A percentile compares a stretch with the other conserved stretches of the same genome.
These are phyloP conservation scores for Psilocybe cyanescens DNA, from an alignment of 768 basidiomycete genomes.

Conservation along the genomic window DNA sequence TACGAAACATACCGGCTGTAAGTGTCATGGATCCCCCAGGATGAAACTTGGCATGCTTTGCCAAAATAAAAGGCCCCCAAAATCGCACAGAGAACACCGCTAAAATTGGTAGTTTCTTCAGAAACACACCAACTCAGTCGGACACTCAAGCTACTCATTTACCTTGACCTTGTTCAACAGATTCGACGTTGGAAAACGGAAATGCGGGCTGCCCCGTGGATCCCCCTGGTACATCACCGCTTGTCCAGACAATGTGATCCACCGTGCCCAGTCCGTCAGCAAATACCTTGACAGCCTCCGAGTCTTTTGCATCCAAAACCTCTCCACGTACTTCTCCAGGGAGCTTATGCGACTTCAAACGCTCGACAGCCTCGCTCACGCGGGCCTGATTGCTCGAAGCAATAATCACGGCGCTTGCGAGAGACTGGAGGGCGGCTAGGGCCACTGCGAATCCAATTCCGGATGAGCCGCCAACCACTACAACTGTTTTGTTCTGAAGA, in stretches of 20 bases:
- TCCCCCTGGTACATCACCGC: neutral
- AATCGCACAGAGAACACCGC: neutral
- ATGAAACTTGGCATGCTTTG: neutral
- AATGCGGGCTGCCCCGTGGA: no score
- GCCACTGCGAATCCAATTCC: neutral
- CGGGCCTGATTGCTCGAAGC: neutral
- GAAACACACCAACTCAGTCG: no score
- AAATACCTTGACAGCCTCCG: neutral
- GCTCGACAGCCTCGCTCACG: neutral
- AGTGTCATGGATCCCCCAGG: neutral
- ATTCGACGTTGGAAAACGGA: no score
- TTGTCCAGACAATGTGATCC: neutral
- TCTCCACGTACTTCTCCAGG: slow-evolving; percentile 4
- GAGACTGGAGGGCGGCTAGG: neutral
- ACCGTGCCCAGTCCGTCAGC: neutral
- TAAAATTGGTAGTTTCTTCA: no score
- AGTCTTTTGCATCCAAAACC: slow-evolving; percentile 1
- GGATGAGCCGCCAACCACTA: neutral
- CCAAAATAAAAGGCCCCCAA: neutral
- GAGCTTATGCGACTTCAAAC: neutral
- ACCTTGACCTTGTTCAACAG: neutral
- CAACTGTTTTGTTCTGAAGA: slow-evolving; percentile 1
- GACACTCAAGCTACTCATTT: no score
- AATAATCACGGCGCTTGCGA: neutral
- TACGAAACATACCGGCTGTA: neutral